Percentiles rank a stretch among this genome's conserved stretches.
These are phyloP conservation scores for Hymenoscyphus repandus DNA, from an alignment of 2,329 filamentous ascomycete genomes.

Conservation along the genomic window DNA sequence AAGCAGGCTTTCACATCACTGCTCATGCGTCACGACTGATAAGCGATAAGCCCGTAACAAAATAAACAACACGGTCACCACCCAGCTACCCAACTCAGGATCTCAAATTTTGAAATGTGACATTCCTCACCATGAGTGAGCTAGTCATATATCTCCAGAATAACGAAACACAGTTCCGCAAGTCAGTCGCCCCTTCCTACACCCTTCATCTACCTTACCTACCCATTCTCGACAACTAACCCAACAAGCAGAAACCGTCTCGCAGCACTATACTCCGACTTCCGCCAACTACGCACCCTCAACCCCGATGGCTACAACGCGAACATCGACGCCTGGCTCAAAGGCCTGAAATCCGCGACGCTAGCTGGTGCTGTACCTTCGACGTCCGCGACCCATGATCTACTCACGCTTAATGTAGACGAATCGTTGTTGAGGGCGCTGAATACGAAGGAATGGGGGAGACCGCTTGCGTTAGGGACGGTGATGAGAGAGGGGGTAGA, in stretches of 20 bases:
- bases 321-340: slow-evolving; percentile 75
- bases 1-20: too few species aligned
- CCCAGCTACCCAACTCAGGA: too few species aligned
- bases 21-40: too few species aligned
- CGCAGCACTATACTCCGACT: slow-evolving; percentile 85
- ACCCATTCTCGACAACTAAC: neutral
- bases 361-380: slow-evolving; percentile 48
- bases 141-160: slow-evolving; percentile 62
- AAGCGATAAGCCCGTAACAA: neutral
- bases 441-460: slow-evolving; percentile 72
- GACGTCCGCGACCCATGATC: slow-evolving; percentile 40
- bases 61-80: too few species aligned
- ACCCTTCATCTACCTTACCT: neutral
- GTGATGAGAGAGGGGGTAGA: slow-evolving; percentile 72
- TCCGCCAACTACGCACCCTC: slow-evolving; percentile 63
- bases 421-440: slow-evolving; percentile 65
- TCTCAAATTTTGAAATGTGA: slow-evolving; percentile 7
- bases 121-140: slow-evolving; percentile 49
- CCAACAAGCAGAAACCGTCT: slow-evolving; percentile 57
- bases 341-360: slow-evolving; percentile 64
- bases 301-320: slow-evolving; percentile 84
- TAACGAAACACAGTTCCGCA: slow-evolving; percentile 57
- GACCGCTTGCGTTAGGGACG: slow-evolving; percentile 72
- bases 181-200: slow-evolving; percentile 34
- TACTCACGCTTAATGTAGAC: slow-evolving; percentile 49